phyloP scores from a whole-genome alignment of 805 yeast species.

The Zygotorulaspora florentina region DNA sequence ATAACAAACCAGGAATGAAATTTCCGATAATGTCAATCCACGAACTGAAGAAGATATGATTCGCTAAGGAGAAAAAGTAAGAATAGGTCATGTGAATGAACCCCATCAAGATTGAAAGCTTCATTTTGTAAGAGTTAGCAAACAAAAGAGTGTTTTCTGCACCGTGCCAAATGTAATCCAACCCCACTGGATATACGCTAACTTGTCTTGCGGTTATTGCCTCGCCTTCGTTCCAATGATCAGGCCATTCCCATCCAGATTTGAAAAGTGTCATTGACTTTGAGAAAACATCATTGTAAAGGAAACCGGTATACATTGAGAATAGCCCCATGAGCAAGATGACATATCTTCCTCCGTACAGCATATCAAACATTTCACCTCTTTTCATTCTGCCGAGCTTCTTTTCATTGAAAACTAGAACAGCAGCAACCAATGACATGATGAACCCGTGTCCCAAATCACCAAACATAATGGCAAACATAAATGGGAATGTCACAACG shows the following conservation, averaged over 20 bases:
- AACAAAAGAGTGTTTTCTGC: constrained; percentile 66
- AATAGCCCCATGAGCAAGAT: constrained; percentile 65
- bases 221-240: constrained; percentile 46
- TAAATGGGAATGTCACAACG: constrained; percentile 70
- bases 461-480: constrained; percentile 84
- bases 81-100: constrained; percentile 72
- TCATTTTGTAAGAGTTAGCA: constrained; percentile 74
- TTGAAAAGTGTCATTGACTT: constrained; percentile 62
- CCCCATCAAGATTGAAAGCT: constrained; percentile 70
- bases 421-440: constrained; percentile 50
- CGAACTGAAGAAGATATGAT: constrained; percentile 53
- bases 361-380: constrained; percentile 77
- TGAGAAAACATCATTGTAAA: constrained; percentile 70
- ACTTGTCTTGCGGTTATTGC: constrained; percentile 44
- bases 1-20: constrained; percentile 66
- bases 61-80: constrained; percentile 61
- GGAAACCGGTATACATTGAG: constrained; percentile 69
- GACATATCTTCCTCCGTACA: constrained; percentile 66
- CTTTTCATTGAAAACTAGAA: constrained; percentile 52
- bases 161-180: constrained; percentile 80
- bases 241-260: constrained; percentile 69
- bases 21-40: constrained; percentile 65
- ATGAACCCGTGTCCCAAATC: constrained; percentile 76
- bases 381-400: constrained; percentile 51
- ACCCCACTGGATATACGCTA: constrained; percentile 57